phyloP scores from a whole-genome alignment of 345 rosid species.

The Brassica incana region DNA sequence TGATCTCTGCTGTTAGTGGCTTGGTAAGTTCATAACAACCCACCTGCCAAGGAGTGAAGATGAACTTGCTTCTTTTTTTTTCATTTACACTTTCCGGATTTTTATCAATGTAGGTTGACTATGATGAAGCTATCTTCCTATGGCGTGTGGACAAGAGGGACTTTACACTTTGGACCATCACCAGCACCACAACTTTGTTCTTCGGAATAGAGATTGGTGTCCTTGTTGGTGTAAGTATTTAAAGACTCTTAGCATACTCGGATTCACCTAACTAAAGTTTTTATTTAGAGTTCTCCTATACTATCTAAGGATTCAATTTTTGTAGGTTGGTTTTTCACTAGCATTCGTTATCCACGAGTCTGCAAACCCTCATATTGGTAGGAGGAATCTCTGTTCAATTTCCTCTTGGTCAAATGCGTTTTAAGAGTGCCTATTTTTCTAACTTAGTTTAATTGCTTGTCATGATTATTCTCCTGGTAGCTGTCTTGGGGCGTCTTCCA shows the following conservation, averaged over 20 bases:
- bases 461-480: constrained; percentile 27
- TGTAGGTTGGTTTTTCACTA: constrained; percentile 84
- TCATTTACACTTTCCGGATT: constrained; percentile 18
- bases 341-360: constrained; percentile 98
- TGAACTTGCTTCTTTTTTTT: neutral
- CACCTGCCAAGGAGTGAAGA: neutral
- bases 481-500: constrained; percentile 96
- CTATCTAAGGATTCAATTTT: constrained; percentile 31
- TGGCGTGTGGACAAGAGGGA: constrained; percentile 96
- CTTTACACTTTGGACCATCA: constrained; percentile 93
- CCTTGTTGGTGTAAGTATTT: constrained; percentile 78
- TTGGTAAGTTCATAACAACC: constrained; percentile 58
- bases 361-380: constrained; percentile 97
- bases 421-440: neutral
- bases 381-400: constrained; percentile 26
- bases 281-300: neutral
- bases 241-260: neutral
- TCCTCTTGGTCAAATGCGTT: neutral
- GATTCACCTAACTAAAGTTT: neutral
- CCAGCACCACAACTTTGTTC: constrained; percentile 74
- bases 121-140: constrained; percentile 85
- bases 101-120: constrained; percentile 70
- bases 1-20: constrained; percentile 86
- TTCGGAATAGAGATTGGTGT: constrained; percentile 97
- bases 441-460: constrained; percentile 6